Base-by-base conservation (phyloP, 1,139 yeast species). In the Suhomyces coccinellae region DNA sequence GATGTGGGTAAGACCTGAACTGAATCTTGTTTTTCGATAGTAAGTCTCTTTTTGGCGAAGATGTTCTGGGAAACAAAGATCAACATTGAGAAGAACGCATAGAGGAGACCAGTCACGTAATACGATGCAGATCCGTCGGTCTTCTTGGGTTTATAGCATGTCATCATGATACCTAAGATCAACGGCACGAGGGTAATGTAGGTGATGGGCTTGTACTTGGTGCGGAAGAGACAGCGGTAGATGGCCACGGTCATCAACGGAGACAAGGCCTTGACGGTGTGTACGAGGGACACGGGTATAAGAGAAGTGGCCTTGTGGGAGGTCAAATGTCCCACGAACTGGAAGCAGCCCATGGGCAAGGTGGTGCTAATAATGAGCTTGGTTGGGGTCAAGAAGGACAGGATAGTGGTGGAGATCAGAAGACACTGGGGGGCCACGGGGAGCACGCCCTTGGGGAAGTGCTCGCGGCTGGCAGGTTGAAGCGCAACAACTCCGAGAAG, bases 301-400 rank as follows among this genome's bases (percentile, higher is more conserved):
- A 85, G 66, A 3, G 90, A 79, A 2, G 97, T 89, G 20, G 98
- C 93, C 63, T 87, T 86, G 62, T 90, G 96, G 6, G 95, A 82
- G 11, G 95, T 81, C 49, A 90, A 80, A 64, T 91, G 98, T 15
- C 98, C 98, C 27, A 84, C 71, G 52, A 91, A 86, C 68, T 91
- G 98, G 66, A 91, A 91, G 47, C 83, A 70, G 3, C 97, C 98
- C 96, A 91, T 87, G 17, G 97, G 97, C 26, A 88, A 77, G 0
- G 95, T 87, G 29, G 93, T 82, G 45, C 71, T 61, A 16, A 89
- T 61, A 33, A 87, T 73, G 42, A 79, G 74, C 36, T 57, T 50
- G 3, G 82, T 73, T 9, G 95, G 87, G 11, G 70, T 76, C 33
- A 80, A 49, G 60, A 81, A 69, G 54, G 67, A 50, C 58, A 65